A percentile compares a stretch with the other conserved stretches of the same genome.
These are phyloP conservation scores for Biscutella laevigata DNA, from an alignment of 441 rosid species.

Conservation along the genomic window DNA sequence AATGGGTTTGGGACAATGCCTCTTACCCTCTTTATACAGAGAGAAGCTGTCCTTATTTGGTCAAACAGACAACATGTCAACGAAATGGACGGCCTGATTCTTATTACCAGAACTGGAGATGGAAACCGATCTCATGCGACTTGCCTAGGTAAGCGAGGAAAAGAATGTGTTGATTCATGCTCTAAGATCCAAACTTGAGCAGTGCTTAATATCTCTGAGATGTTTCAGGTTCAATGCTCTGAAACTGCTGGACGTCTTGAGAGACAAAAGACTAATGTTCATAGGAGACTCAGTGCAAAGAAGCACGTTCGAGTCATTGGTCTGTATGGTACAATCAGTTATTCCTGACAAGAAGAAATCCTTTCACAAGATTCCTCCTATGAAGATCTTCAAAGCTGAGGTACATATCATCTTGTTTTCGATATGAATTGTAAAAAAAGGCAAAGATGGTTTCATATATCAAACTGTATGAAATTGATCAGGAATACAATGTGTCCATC, in stretches of 20 bases:
- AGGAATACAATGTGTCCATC: slow-evolving; percentile 74
- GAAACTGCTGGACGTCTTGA: slow-evolving; percentile 61
- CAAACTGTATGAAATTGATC: slow-evolving; percentile 2
- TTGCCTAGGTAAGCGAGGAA: slow-evolving; percentile 47
- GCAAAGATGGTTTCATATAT: background rate
- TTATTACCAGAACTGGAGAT: slow-evolving; percentile 65
- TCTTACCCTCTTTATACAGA: slow-evolving; percentile 62
- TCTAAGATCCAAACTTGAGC: background rate
- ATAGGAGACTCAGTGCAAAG: slow-evolving; percentile 89
- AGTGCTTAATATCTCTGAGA: slow-evolving; percentile 4
- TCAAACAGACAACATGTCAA: slow-evolving; percentile 73
- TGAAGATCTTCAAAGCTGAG: slow-evolving; percentile 77
- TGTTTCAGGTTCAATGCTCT: slow-evolving; percentile 59
- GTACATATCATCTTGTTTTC: slow-evolving; percentile 24
- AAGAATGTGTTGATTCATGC: background rate
- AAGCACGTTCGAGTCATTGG: slow-evolving; percentile 79
- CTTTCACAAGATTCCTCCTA: slow-evolving; percentile 66
- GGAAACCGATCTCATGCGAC: slow-evolving; percentile 60
- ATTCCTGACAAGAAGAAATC: slow-evolving; percentile 63
- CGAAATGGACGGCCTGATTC: slow-evolving; percentile 83
- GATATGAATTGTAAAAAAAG: background rate
- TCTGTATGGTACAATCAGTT: slow-evolving; percentile 70
- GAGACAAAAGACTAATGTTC: slow-evolving; percentile 74
- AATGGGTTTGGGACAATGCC: slow-evolving; percentile 78
- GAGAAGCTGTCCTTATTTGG: slow-evolving; percentile 77